Conservation (phyloP, 345 rosid species). For the Noccaea bulbosa region DNA sequence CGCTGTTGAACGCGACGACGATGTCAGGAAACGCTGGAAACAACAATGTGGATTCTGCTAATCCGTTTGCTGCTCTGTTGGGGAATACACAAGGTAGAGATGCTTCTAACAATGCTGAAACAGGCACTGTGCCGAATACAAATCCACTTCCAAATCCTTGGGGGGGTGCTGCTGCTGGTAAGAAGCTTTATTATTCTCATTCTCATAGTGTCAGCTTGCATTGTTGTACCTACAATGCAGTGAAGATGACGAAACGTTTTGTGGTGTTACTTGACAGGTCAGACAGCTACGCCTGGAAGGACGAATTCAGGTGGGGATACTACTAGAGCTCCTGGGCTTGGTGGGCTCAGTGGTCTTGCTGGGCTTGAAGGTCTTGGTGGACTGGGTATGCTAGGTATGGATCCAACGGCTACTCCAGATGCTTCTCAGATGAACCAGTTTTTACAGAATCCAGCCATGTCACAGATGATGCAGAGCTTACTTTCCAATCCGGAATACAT, state of each 20-base stretch:
- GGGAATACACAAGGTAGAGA: constrained; percentile 52
- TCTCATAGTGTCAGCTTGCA: neutral
- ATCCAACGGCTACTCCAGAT: constrained; percentile 60
- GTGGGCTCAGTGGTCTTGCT: constrained; percentile 64
- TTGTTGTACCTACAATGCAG: constrained; percentile 1
- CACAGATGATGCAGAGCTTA: constrained; percentile 84
- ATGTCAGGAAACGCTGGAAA: constrained; percentile 59
- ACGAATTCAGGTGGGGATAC: constrained; percentile 57
- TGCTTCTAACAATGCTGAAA: constrained; percentile 53
- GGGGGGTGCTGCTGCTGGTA: constrained; percentile 51
- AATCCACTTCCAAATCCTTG: constrained; percentile 94
- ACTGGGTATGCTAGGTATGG: constrained; percentile 63
- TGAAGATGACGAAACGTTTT: neutral
- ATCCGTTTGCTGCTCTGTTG: constrained; percentile 58
- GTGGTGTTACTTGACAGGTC: constrained; percentile 41
- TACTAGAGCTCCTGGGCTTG: constrained; percentile 57
- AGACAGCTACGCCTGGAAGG: constrained; percentile 57
- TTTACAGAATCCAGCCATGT: constrained; percentile 79
- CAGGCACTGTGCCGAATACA: constrained; percentile 57
- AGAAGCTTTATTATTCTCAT: constrained; percentile 16
- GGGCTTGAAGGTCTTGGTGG: constrained; percentile 70
- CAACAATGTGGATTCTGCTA: constrained; percentile 46
- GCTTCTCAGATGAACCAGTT: constrained; percentile 60
- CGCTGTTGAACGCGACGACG: constrained; percentile 66
- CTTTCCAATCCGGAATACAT: constrained; percentile 78